Conservation (phyloP, 129 eudicot species). For the Arctium minus region DNA sequence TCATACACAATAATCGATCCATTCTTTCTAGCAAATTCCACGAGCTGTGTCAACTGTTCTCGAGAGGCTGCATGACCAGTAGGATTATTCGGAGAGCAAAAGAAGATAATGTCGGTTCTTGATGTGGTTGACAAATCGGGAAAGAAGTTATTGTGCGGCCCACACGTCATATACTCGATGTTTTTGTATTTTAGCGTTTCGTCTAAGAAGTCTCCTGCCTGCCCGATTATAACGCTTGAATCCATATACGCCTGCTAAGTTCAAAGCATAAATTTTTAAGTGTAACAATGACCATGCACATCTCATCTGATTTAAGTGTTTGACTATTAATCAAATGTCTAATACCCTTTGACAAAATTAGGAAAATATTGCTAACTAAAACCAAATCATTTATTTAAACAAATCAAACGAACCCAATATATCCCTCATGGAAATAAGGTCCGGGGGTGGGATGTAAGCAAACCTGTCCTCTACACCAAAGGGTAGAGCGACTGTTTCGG, state of each 20-base stretch:
- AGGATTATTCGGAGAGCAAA: constrained; percentile 96
- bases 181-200: constrained; percentile 56
- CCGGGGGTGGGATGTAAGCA: too few relatives aligned
- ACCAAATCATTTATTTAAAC: too few relatives aligned
- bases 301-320: neutral
- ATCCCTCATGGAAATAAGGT: too few relatives aligned
- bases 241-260: constrained; percentile 76
- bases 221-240: constrained; percentile 93
- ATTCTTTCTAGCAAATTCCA: constrained; percentile 64
- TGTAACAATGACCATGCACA: neutral
- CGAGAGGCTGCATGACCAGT: constrained; percentile 81
- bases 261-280: constrained; percentile 11
- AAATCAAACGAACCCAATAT: too few relatives aligned
- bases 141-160: constrained; percentile 64
- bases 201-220: constrained; percentile 61
- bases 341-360: too few relatives aligned
- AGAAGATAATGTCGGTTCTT: constrained; percentile 81
- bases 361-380: too few relatives aligned
- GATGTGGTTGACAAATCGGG: constrained; percentile 60
- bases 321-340: too few relatives aligned
- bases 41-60: constrained; percentile 56
- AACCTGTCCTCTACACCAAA: too few relatives aligned
- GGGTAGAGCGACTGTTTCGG: too few relatives aligned
- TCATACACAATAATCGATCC: constrained; percentile 89
- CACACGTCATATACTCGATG: constrained; percentile 83